phyloP scores from a whole-genome alignment of 176 grass and related monocot genomes.

The Aegilops umbellulata region DNA sequence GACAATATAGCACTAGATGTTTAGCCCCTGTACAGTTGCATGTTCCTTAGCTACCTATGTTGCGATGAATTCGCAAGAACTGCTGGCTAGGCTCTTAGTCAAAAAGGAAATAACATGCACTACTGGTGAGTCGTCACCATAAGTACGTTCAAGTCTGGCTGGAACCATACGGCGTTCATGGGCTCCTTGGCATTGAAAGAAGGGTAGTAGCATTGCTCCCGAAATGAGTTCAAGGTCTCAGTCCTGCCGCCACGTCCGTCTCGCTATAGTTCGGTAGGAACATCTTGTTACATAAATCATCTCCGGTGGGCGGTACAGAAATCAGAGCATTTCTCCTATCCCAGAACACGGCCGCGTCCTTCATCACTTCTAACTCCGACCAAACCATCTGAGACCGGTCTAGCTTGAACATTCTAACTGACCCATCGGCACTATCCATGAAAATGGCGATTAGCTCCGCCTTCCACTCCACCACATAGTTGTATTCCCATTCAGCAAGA shows the following conservation, averaged over 20 bases:
- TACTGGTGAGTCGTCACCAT: background rate
- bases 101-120: background rate
- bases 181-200: background rate
- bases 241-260: background rate
- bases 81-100: background rate
- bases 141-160: background rate
- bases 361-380: background rate
- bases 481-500: background rate
- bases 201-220: background rate
- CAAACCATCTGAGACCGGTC: background rate
- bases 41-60: no score
- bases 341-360: background rate
- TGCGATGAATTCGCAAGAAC: background rate
- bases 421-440: background rate
- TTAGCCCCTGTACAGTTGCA: no score
- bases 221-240: background rate
- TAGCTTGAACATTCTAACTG: background rate
- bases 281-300: background rate
- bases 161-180: background rate
- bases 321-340: background rate
- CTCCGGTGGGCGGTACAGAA: background rate
- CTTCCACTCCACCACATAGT: constrained; percentile 27
- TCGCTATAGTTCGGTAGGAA: background rate
- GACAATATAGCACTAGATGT: no score
- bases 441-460: constrained; percentile 9